A percentile compares a stretch with the other conserved stretches of the same genome.
Evolutionary conservation across 2,329 filamentous ascomycete species (phyloP).

Genomic region (Beauveria sp.): DNA sequence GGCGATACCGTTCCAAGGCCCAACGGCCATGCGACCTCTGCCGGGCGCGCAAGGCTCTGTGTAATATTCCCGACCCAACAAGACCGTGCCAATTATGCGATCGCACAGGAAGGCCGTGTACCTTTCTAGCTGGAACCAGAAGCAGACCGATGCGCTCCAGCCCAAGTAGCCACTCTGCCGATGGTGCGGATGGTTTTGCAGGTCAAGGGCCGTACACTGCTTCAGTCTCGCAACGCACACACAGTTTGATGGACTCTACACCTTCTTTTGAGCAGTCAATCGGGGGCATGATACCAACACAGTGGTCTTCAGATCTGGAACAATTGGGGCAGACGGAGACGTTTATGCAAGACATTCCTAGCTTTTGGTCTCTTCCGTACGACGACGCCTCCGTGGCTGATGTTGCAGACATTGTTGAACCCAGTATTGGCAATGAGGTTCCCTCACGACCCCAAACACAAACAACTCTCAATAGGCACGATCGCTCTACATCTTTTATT

Average conservation of each 20-base stretch:
- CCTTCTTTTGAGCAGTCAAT: background rate
- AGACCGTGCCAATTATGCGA: constrained; percentile 19
- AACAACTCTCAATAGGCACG: background rate
- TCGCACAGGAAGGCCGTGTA: constrained; percentile 17
- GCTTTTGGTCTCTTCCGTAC: background rate
- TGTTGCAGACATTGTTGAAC: background rate
- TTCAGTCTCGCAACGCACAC: background rate
- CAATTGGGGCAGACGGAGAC: background rate
- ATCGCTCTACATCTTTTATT: constrained; percentile 13
- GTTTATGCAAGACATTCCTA: background rate
- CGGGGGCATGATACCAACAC: background rate
- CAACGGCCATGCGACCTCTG: constrained; percentile 18
- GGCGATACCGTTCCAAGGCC: constrained; percentile 17
- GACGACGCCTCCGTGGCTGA: background rate
- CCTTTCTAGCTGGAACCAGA: constrained; percentile 14
- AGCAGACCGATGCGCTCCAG: background rate
- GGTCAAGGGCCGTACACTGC: background rate
- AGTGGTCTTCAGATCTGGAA: background rate
- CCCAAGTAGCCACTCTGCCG: background rate
- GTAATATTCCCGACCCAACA: constrained; percentile 20
- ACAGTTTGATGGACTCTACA: background rate
- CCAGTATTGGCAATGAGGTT: background rate
- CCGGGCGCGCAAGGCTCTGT: constrained; percentile 19
- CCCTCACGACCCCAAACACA: background rate
- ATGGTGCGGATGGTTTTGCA: background rate